Evolutionary conservation across 2,329 filamentous ascomycete species (phyloP).

Genomic region (Blastomyces parvus): DNA sequence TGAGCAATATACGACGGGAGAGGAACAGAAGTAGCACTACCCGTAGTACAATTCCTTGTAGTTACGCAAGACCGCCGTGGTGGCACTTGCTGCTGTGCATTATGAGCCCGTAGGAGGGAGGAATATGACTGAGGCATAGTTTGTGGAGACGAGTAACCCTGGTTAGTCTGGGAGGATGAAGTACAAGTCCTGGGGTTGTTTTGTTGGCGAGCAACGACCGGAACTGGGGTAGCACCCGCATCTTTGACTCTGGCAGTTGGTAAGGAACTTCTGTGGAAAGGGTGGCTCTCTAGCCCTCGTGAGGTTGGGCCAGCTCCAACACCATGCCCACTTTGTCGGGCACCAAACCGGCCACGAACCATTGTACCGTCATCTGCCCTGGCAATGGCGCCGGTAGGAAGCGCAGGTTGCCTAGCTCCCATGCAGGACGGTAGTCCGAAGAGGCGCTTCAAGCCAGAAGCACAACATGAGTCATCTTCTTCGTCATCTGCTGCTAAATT

Average conservation of each 20-base stretch:
- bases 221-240: neutral
- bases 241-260: slow-evolving; percentile 17
- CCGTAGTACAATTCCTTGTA: slow-evolving; percentile 3
- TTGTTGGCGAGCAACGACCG: neutral
- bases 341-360: slow-evolving; percentile 33
- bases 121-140: neutral
- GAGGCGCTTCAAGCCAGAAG: slow-evolving; percentile 21
- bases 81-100: slow-evolving; percentile 8
- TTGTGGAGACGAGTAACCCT: neutral
- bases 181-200: neutral
- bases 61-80: slow-evolving; percentile 9
- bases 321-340: slow-evolving; percentile 35
- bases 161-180: neutral
- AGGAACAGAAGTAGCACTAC: slow-evolving; percentile 7
- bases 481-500: slow-evolving; percentile 3
- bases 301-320: slow-evolving; percentile 19
- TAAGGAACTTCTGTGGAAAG: slow-evolving; percentile 26
- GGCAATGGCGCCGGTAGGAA: slow-evolving; percentile 22
- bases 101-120: slow-evolving; percentile 1
- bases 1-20: slow-evolving; percentile 12
- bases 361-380: slow-evolving; percentile 35
- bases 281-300: slow-evolving; percentile 26
- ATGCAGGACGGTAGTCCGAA: slow-evolving; percentile 21
- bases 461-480: slow-evolving; percentile 11
- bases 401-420: slow-evolving; percentile 10